A percentile compares a stretch with the other conserved stretches of the same genome.
Conservation (phyloP, 306 rosid species). For the Alnus glutinosa region DNA sequence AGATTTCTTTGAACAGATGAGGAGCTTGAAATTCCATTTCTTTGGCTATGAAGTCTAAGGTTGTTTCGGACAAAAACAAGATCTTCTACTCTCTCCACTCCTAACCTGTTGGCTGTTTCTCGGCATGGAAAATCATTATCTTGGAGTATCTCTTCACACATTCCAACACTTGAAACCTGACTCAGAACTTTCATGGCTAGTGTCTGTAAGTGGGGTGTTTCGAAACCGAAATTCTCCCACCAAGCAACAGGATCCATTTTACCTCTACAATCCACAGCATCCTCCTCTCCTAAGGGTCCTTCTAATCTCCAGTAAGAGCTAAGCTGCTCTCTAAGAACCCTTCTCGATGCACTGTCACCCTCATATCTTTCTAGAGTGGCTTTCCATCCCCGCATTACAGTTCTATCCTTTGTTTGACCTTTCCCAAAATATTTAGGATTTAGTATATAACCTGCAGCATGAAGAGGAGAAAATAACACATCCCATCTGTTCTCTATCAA, state of each 20-base stretch:
- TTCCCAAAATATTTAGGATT: slow-evolving; percentile 54
- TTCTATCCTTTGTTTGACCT: slow-evolving; percentile 56
- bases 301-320: slow-evolving; percentile 53
- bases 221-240: slow-evolving; percentile 66
- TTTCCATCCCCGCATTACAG: slow-evolving; percentile 63
- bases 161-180: slow-evolving; percentile 53
- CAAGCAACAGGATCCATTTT: slow-evolving; percentile 58
- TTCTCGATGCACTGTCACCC: slow-evolving; percentile 37
- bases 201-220: slow-evolving; percentile 48
- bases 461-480: slow-evolving; percentile 56
- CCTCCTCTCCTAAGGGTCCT: slow-evolving; percentile 54
- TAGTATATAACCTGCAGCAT: slow-evolving; percentile 54
- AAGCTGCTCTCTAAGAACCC: slow-evolving; percentile 56
- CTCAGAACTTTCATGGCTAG: slow-evolving; percentile 56
- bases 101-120: slow-evolving; percentile 32
- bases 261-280: slow-evolving; percentile 44
- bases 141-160: slow-evolving; percentile 51
- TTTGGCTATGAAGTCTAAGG: slow-evolving; percentile 47
- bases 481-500: slow-evolving; percentile 57
- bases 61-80: slow-evolving; percentile 52
- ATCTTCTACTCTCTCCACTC: slow-evolving; percentile 43
- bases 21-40: slow-evolving; percentile 25
- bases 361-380: slow-evolving; percentile 49
- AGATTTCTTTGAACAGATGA: too few relatives aligned
- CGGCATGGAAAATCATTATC: slow-evolving; percentile 31